phyloP scores from a whole-genome alignment of 345 rosid species.

The Leavenworthia alabamica region DNA sequence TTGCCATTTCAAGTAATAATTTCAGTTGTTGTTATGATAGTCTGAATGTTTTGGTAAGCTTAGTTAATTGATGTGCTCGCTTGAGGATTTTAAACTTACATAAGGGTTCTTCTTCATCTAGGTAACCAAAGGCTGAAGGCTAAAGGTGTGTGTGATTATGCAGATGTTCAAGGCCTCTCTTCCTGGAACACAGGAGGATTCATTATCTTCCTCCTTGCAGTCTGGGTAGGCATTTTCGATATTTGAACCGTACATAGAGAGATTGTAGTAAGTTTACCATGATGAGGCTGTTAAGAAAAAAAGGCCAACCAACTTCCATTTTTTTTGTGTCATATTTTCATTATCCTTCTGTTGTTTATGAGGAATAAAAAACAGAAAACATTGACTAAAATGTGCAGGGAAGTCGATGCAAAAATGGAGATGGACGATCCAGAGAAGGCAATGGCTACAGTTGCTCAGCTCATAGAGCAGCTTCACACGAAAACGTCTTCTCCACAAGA shows the following conservation, averaged over 20 bases:
- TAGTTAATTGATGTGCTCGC: neutral
- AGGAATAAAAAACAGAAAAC: neutral
- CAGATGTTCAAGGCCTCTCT: constrained; percentile 61
- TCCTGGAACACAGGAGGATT: constrained; percentile 35
- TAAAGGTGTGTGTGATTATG: constrained; percentile 6
- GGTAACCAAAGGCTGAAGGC: constrained; percentile 8
- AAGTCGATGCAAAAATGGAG: constrained; percentile 36
- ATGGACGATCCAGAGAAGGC: constrained; percentile 57
- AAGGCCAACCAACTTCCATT: neutral
- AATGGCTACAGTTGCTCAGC: constrained; percentile 64
- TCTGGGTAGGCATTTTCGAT: constrained; percentile 36
- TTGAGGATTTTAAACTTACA: constrained; percentile 10
- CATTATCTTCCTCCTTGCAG: constrained; percentile 29
- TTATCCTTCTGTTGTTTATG: neutral
- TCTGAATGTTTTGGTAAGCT: neutral
- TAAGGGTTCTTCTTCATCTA: neutral
- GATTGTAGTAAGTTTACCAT: neutral
- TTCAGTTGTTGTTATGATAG: neutral
- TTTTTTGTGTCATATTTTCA: neutral
- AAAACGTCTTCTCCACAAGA: constrained; percentile 61
- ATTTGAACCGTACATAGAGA: neutral
- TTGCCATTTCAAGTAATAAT: neutral
- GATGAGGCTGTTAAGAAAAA: neutral
- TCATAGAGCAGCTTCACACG: constrained; percentile 73
- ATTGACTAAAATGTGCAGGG: constrained; percentile 36